Evolutionary conservation across 805 yeast genomes (phyloP), one percentile per base, ranked within the genome.

Genomic region (Pichia cabralensis): DNA sequence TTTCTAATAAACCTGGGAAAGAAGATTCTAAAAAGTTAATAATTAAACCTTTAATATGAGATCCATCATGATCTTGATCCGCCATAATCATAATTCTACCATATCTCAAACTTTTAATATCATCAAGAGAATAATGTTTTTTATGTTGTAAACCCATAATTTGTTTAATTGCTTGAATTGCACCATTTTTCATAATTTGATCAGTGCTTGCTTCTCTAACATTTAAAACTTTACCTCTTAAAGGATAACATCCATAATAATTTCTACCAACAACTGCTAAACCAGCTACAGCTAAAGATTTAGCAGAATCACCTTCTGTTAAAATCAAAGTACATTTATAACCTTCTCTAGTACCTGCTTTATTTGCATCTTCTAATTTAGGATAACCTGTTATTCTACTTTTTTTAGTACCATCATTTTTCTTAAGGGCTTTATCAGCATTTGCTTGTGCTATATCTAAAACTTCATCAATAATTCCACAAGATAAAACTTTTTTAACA

Each of bases 71-170:
- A 84, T 92, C 98, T 62, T 92, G 98, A 80, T 92, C 98, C 6
- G 98, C 86, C 97, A 92, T 92, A 54, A 92, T 86, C 97, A 92
- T 92, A 33, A 92, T 71, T 55, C 86, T 95, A 24, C 98, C 98
- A 53, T 92, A 92, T 55, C 98, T 75, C 42, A 92, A 64, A 4
- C 80, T 76, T 38, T 72, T 71, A 12, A 81, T 65, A 44, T 77
- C 80, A 15, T 76, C 77, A 1, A 56, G 39, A 14, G 56, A 61
- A 53, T 92, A 92, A 28, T 65, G 67, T 60, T 85, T 89, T 49
- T 81, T 85, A 60, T 92, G 98, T 56, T 88, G 96, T 36, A 92
- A 65, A 15, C 98, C 98, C 65, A 92, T 81, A 48, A 92, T 92
- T 54, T 89, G 86, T 54, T 92, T 92, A 49, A 92, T 72, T 4